Percentiles rank a stretch among this genome's conserved stretches.
These are phyloP conservation scores for Monilinia fructicola DNA, from an alignment of 2,329 filamentous ascomycete species.

Conservation along the genomic window DNA sequence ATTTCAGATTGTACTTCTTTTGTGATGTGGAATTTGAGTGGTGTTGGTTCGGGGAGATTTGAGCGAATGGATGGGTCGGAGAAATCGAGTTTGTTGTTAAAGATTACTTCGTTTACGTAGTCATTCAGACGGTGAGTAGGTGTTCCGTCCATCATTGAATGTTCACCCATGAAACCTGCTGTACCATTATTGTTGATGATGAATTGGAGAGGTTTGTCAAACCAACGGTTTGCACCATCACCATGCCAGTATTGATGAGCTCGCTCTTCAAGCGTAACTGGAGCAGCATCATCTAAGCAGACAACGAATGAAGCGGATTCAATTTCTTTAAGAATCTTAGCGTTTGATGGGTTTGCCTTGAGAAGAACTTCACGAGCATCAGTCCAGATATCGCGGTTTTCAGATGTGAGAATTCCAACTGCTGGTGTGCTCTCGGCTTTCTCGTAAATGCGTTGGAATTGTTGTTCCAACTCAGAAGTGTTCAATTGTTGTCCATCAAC, in stretches of 20 bases:
- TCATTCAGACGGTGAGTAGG: conserved; percentile 97
- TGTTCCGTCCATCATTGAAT: conserved; percentile 99
- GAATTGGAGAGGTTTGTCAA: conserved; percentile 96
- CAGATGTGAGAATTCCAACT: conserved; percentile 81
- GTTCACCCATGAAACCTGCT: conserved; percentile 95
- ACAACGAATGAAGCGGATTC: conserved; percentile 89
- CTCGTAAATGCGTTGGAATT: conserved; percentile 83
- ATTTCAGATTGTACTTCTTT: conserved; percentile 75
- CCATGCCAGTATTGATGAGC: conserved; percentile 98
- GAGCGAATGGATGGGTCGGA: conserved; percentile 75
- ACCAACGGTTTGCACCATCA: conserved; percentile 94
- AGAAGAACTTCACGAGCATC: conserved; percentile 77
- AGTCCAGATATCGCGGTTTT: conserved; percentile 92
- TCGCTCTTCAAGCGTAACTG: conserved; percentile 92
- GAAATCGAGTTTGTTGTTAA: conserved; percentile 92
- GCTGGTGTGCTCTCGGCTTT: conserved; percentile 70
- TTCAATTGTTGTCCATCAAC: conserved; percentile 82
- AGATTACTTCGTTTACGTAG: conserved; percentile 87
- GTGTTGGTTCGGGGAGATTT: conserved; percentile 75
- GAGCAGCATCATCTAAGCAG: conserved; percentile 87
- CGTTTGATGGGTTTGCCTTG: conserved; percentile 75
- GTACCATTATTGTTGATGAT: conserved; percentile 98
- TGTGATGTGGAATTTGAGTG: conserved; percentile 76
- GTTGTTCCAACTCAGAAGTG: conserved; percentile 82
- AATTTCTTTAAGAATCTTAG: conserved; percentile 72